phyloP scores from a whole-genome alignment of 495 filamentous ascomycete species.

The Pyronema domesticum region DNA sequence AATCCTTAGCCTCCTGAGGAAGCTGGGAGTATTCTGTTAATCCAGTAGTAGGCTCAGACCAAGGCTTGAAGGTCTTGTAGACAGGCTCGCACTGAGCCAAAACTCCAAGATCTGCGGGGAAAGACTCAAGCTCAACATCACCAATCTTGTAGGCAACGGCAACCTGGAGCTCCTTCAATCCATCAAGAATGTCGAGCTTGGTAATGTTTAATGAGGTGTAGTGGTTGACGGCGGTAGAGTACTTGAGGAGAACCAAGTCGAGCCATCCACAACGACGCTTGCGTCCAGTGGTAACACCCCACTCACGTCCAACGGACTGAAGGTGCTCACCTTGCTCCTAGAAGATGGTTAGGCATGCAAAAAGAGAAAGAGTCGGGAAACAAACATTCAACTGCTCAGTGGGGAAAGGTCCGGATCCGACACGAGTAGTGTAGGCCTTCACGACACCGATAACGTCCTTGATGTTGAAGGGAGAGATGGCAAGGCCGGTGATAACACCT shows the following conservation, averaged over 20 bases:
- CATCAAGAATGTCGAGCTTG: slow-evolving; percentile 76
- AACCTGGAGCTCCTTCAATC: slow-evolving; percentile 63
- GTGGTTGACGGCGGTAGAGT: slow-evolving; percentile 52
- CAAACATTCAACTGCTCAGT: slow-evolving; percentile 52
- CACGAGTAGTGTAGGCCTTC: slow-evolving; percentile 64
- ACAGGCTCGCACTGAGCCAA: slow-evolving; percentile 41
- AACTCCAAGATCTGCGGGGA: slow-evolving; percentile 52
- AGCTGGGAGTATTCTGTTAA: slow-evolving; percentile 43
- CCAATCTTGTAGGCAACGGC: slow-evolving; percentile 51
- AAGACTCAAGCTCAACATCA: slow-evolving; percentile 35
- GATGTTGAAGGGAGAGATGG: slow-evolving; percentile 36
- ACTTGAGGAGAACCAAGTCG: slow-evolving; percentile 71
- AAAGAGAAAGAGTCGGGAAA: background rate
- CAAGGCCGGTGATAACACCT: slow-evolving; percentile 58
- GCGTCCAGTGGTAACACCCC: slow-evolving; percentile 72
- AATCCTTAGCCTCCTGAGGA: slow-evolving; percentile 55
- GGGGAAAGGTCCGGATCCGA: slow-evolving; percentile 68
- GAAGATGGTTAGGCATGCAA: background rate
- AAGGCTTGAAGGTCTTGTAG: slow-evolving; percentile 62
- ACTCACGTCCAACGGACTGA: slow-evolving; percentile 45
- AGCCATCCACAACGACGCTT: slow-evolving; percentile 77
- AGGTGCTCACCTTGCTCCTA: slow-evolving; percentile 42
- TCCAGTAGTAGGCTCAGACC: slow-evolving; percentile 51
- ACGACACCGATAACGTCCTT: slow-evolving; percentile 64
- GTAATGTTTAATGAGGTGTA: slow-evolving; percentile 67